Conservation (phyloP, 1,139 yeast genomes). For the Kazachstania sp. region DNA sequence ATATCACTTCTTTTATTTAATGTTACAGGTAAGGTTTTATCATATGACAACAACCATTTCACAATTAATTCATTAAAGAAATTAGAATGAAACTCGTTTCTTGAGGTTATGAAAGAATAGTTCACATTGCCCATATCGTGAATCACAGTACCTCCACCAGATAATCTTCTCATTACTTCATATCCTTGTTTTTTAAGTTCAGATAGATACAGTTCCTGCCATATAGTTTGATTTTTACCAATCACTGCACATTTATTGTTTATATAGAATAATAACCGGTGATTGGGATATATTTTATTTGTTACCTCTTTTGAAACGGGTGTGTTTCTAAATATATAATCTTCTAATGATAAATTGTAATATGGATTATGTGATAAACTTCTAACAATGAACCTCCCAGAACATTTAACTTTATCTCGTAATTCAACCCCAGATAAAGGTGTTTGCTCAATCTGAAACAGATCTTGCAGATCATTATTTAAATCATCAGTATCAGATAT, state of each 20-base stretch:
- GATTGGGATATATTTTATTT: slow-evolving; percentile 15
- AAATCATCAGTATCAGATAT: slow-evolving; percentile 19
- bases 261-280: slow-evolving; percentile 60
- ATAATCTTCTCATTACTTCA: slow-evolving; percentile 68
- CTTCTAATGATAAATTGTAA: slow-evolving; percentile 74
- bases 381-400: slow-evolving; percentile 23
- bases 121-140: slow-evolving; percentile 92
- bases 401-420: slow-evolving; percentile 9
- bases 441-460: slow-evolving; percentile 10
- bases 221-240: slow-evolving; percentile 96
- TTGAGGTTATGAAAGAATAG: slow-evolving; percentile 70
- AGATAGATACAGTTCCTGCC: slow-evolving; percentile 72
- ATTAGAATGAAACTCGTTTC: slow-evolving; percentile 57
- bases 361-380: slow-evolving; percentile 50
- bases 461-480: slow-evolving; percentile 18
- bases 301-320: slow-evolving; percentile 35
- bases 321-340: slow-evolving; percentile 59
- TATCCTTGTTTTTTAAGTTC: slow-evolving; percentile 45
- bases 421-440: slow-evolving; percentile 13
- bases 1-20: slow-evolving; percentile 79
- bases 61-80: slow-evolving; percentile 50
- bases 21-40: slow-evolving; percentile 22
- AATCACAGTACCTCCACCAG: slow-evolving; percentile 97
- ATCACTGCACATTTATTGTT: slow-evolving; percentile 82
- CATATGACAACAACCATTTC: slow-evolving; percentile 38